Evolutionary conservation across 331 rosid species (phyloP).

Genomic region (Pyracantha coccinea): DNA sequence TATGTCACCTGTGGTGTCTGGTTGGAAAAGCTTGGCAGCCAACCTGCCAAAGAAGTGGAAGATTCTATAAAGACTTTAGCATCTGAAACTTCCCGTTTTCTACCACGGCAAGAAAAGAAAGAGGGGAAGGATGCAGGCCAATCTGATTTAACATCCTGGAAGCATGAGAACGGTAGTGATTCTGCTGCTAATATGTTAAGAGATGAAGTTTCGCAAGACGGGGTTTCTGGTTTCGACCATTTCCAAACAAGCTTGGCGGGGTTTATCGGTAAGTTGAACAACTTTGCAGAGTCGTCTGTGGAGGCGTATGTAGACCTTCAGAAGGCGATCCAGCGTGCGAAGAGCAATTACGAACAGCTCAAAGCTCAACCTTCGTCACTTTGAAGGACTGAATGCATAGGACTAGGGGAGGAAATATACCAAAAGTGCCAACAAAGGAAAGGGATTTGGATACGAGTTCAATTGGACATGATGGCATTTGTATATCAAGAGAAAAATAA

Average conservation of each 20-base stretch:
- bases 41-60: constrained; percentile 29
- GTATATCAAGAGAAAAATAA: constrained; percentile 23
- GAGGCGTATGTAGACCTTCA: constrained; percentile 46
- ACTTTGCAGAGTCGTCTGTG: constrained; percentile 52
- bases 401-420: background rate
- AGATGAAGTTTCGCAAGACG: constrained; percentile 44
- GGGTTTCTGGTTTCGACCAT: constrained; percentile 47
- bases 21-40: constrained; percentile 35
- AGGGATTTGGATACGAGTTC: background rate
- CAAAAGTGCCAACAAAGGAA: background rate
- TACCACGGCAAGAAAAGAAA: constrained; percentile 69
- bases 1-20: constrained; percentile 52
- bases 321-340: constrained; percentile 27
- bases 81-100: constrained; percentile 43
- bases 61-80: constrained; percentile 54
- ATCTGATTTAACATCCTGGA: constrained; percentile 29
- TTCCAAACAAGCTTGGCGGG: constrained; percentile 49
- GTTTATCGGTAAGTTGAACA: constrained; percentile 40
- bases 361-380: constrained; percentile 32
- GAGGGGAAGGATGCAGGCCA: constrained; percentile 34
- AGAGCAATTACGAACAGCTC: constrained; percentile 14
- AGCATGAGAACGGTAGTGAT: constrained; percentile 32
- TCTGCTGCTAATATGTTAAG: constrained; percentile 32
- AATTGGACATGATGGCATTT: constrained; percentile 1
- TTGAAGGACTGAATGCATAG: background rate